A percentile compares a stretch with the other conserved stretches of the same genome.
phyloP scores from a whole-genome alignment of 805 yeast genomes.

The Lipomyces mesembrius region DNA sequence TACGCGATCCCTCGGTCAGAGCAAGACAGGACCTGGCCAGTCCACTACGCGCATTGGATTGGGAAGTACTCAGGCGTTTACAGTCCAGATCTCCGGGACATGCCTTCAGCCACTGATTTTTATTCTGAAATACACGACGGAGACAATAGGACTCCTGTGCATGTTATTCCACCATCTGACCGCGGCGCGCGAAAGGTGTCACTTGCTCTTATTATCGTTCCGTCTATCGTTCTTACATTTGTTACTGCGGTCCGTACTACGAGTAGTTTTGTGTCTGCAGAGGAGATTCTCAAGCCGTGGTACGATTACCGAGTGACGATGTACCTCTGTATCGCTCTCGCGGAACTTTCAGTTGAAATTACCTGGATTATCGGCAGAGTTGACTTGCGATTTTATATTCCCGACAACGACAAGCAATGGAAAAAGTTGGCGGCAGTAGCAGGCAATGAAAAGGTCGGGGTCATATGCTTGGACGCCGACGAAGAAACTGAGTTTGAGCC shows the following conservation, averaged over 20 bases:
- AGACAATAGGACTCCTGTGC: not conserved
- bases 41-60: constrained; percentile 7
- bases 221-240: not conserved
- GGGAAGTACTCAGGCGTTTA: not conserved
- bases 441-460: not conserved
- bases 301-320: constrained; percentile 7
- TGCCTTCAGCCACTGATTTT: not conserved
- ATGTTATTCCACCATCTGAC: constrained; percentile 1
- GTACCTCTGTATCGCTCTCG: constrained; percentile 3
- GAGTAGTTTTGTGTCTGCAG: not conserved
- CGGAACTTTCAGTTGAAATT: not conserved
- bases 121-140: not conserved
- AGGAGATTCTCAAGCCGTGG: not conserved
- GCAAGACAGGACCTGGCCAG: constrained; percentile 5
- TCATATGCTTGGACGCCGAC: not conserved
- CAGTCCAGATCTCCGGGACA: not conserved
- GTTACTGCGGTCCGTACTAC: not conserved
- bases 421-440: not conserved
- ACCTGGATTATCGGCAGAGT: constrained; percentile 3
- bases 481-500: not conserved
- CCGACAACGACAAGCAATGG: not conserved
- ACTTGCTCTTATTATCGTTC: not conserved
- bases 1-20: constrained; percentile 6
- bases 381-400: constrained; percentile 7
- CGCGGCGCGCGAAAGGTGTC: not conserved